Base-by-base conservation (phyloP, 495 filamentous ascomycete species). In the Cercophora newfieldiana region DNA sequence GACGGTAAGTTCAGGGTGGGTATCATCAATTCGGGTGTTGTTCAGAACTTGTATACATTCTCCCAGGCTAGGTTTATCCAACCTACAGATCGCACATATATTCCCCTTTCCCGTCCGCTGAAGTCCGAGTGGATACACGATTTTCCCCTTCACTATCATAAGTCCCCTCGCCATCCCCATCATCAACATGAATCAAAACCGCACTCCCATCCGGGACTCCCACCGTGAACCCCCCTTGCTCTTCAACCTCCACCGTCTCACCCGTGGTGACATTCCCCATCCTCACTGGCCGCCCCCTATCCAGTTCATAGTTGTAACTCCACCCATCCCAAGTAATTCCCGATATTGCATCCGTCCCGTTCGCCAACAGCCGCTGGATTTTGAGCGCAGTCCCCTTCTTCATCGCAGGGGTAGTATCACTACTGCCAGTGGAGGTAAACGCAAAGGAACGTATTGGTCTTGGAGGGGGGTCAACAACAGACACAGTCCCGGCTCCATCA, bases 271-370 rank as follows among this genome's bases (percentile, higher is more conserved):
- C 82, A 72, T 90, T 89, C 0, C 53, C 63, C 76, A 90, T 61
- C 50, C 81, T 75, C 55, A 86, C 83, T 14, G 87, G 85, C 75
- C 72, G 74, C 0, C 89, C 88, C 16, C 75, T 61, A 2, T 82
- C 76, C 60, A 88, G 68, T 72, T 89, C 86, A 58, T 84, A 86
- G 65, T 90, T 86, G 67, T 89, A 91, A 51, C 83, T 88, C 75
- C 75, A 83, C 0, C 87, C 87, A 71, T 89, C 85, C 76, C 80
- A 90, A 5, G 85, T 84, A 19, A 89, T 81, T 1, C 86, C 86
- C 4, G 82, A 83, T 22, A 88, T 82, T 8, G 87, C 85, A 75
- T 91, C 85, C 61, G 83, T 89, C 0, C 88, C 87, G 71, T 88
- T 88, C 6, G 88, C 88, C 59, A 76, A 70, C 47, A 90, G 67